Evolutionary conservation across 2,329 filamentous ascomycete genomes (phyloP).

Genomic region (Epichloe hybrida): DNA sequence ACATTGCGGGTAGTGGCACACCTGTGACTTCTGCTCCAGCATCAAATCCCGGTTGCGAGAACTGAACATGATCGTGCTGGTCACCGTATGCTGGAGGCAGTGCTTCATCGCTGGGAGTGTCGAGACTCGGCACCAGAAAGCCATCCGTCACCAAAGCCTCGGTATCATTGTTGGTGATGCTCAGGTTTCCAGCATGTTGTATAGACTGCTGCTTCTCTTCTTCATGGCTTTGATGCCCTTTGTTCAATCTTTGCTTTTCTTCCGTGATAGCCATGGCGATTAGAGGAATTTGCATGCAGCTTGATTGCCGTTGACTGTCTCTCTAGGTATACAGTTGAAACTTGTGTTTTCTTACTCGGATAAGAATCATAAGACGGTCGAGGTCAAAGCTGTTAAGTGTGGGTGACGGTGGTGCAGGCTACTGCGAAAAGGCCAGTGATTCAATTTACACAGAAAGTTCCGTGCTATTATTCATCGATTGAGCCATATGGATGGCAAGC

Average conservation of each 20-base stretch:
- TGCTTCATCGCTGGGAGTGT: slow-evolving; percentile 23
- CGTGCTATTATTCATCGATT: too few relatives aligned
- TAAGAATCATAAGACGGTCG: too few relatives aligned
- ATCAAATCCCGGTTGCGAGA: slow-evolving; percentile 49
- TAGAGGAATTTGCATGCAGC: neutral
- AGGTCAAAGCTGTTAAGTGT: too few relatives aligned
- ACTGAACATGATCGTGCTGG: slow-evolving; percentile 39
- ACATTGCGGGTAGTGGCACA: slow-evolving; percentile 13
- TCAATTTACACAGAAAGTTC: too few relatives aligned
- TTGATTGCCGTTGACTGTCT: neutral
- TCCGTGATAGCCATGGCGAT: slow-evolving; percentile 14
- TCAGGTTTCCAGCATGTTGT: neutral
- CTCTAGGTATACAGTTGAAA: neutral
- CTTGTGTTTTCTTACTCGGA: too few relatives aligned
- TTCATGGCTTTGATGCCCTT: slow-evolving; percentile 1
- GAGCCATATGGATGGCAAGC: neutral
- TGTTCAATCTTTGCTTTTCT: slow-evolving; percentile 14
- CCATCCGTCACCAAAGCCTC: slow-evolving; percentile 24
- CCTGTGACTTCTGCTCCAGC: slow-evolving; percentile 47
- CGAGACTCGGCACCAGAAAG: slow-evolving; percentile 28
- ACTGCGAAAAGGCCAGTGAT: neutral
- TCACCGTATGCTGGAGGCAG: slow-evolving; percentile 46
- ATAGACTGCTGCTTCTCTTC: slow-evolving; percentile 2
- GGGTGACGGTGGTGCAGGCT: too few relatives aligned
- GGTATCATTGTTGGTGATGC: slow-evolving; percentile 9